Conservation (phyloP, 2,329 filamentous ascomycete species). For the Fusarium robinianum region DNA sequence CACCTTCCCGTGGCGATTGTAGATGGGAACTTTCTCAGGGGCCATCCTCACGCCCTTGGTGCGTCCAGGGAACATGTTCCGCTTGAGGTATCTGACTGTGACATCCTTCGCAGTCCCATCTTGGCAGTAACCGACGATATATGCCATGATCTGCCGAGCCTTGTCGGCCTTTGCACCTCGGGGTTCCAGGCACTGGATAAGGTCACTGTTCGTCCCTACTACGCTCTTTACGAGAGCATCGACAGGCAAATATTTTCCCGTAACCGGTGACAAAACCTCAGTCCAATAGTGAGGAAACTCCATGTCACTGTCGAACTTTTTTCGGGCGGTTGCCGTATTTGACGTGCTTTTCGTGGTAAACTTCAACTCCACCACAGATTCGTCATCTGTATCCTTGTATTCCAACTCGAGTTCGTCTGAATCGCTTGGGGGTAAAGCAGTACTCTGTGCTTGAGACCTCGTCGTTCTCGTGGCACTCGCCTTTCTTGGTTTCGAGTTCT, state of each 20-base stretch:
- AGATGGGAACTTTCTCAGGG: conserved; percentile 77
- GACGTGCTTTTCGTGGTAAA: conserved; percentile 46
- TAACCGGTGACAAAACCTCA: conserved; percentile 82
- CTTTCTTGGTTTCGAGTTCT: conserved; percentile 25
- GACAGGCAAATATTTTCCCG: conserved; percentile 77
- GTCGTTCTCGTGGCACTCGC: conserved; percentile 18
- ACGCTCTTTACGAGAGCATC: conserved; percentile 73
- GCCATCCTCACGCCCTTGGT: conserved; percentile 85
- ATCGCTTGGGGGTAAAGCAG: conserved; percentile 40
- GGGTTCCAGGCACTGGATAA: conserved; percentile 77
- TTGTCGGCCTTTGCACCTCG: conserved; percentile 82
- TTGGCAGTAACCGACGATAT: conserved; percentile 78
- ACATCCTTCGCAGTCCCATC: conserved; percentile 95
- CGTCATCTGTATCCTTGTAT: conserved; percentile 58
- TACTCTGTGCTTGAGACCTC: conserved; percentile 7
- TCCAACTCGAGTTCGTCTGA: conserved; percentile 51
- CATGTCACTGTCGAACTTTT: conserved; percentile 74
- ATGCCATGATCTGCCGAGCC: conserved; percentile 86
- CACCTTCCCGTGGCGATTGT: conserved; percentile 77
- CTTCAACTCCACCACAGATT: conserved; percentile 62
- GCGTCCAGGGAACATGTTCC: conserved; percentile 80
- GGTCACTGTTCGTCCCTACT: conserved; percentile 72
- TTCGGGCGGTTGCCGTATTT: conserved; percentile 44
- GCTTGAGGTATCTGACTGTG: conserved; percentile 85
- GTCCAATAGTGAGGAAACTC: conserved; percentile 92